phyloP scores from a whole-genome alignment of 352 stramenopile genomes.

The Aphanomyces stellatus region DNA sequence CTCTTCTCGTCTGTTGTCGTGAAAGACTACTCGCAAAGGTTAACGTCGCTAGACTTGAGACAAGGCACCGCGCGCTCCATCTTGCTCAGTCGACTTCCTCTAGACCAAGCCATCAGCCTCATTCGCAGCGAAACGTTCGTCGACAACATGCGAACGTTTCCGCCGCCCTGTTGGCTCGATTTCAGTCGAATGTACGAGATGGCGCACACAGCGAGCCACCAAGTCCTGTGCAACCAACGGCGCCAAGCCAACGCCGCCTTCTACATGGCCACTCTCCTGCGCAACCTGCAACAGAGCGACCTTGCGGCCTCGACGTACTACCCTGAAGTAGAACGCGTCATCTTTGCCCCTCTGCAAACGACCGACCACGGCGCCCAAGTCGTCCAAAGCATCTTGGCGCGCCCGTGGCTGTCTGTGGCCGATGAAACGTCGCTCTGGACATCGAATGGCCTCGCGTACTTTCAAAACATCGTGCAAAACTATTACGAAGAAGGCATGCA shows the following conservation, averaged over 20 bases:
- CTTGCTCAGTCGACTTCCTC: neutral
- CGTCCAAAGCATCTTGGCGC: neutral
- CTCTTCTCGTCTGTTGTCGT: neutral
- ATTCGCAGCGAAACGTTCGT: neutral
- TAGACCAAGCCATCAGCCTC: neutral
- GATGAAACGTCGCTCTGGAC: neutral
- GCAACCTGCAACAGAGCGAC: no score
- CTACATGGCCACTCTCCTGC: neutral
- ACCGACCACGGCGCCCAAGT: neutral
- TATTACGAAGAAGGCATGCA: neutral
- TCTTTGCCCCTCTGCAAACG: neutral
- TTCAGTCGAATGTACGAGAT: conserved; percentile 7
- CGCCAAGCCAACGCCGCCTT: neutral
- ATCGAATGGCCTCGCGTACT: neutral
- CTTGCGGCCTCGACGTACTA: no score
- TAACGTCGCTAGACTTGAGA: neutral
- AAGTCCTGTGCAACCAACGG: neutral
- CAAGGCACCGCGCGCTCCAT: neutral
- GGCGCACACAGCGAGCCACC: conserved; percentile 2
- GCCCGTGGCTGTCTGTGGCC: neutral
- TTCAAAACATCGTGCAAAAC: neutral
- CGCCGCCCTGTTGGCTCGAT: conserved; percentile 13
- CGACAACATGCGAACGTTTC: neutral
- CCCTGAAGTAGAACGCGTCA: no score
- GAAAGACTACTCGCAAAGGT: neutral